phyloP scores from a whole-genome alignment of 1,139 yeast species.

The Scheffersomyces parashehatae region DNA sequence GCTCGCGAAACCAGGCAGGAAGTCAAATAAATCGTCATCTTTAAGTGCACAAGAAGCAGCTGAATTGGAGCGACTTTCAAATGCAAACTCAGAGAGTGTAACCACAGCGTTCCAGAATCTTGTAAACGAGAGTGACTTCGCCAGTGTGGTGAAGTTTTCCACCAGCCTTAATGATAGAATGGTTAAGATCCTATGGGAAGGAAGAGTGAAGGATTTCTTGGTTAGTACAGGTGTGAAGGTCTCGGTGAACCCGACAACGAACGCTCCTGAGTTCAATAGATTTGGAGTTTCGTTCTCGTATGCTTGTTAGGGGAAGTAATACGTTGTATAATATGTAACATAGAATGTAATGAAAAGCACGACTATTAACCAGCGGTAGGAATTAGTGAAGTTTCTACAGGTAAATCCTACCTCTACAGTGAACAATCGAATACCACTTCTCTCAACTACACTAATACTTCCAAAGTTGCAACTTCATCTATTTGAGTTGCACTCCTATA shows the following conservation, averaged over 20 bases:
- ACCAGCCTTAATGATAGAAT: slow-evolving; percentile 67
- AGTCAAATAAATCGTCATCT: background rate
- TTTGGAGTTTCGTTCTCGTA: slow-evolving; percentile 45
- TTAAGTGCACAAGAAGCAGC: background rate
- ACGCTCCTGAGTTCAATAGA: slow-evolving; percentile 37
- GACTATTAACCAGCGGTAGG: too few relatives aligned
- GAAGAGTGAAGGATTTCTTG: slow-evolving; percentile 76
- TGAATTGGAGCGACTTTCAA: background rate
- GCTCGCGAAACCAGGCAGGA: background rate
- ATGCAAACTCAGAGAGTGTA: slow-evolving; percentile 29
- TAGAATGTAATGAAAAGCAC: background rate
- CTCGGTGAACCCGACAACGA: slow-evolving; percentile 27
- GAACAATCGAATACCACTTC: too few relatives aligned
- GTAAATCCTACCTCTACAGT: too few relatives aligned
- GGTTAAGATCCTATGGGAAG: slow-evolving; percentile 81
- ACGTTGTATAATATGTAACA: slow-evolving; percentile 4
- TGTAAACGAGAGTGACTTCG: slow-evolving; percentile 55
- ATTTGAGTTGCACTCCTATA: too few relatives aligned
- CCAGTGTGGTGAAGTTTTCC: slow-evolving; percentile 74
- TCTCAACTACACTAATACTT: too few relatives aligned
- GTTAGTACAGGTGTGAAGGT: slow-evolving; percentile 73
- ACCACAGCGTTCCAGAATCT: slow-evolving; percentile 55
- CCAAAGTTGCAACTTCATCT: too few relatives aligned
- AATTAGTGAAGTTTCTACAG: too few relatives aligned
- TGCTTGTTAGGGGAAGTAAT: slow-evolving; percentile 22